These are phyloP conservation scores for Eleusine indica DNA, from an alignment of 176 grass and related monocot genomes.

Conservation along the genomic window DNA sequence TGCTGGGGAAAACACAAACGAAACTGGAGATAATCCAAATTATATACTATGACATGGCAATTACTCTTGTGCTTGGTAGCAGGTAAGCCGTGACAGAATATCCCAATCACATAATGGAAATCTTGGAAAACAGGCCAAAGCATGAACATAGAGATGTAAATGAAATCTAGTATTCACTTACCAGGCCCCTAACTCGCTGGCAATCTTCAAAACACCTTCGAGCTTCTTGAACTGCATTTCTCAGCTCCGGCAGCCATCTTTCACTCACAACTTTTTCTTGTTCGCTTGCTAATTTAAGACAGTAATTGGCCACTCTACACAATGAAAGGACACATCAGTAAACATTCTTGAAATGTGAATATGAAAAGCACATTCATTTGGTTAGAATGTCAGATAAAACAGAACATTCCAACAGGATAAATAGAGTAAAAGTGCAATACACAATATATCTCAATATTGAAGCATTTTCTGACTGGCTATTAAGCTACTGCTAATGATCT, in stretches of 20 bases:
- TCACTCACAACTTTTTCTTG: conserved; percentile 85
- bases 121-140: not conserved
- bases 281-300: conserved; percentile 87
- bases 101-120: not conserved
- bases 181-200: conserved; percentile 78
- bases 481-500: not conserved
- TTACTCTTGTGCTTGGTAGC: not conserved
- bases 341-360: conserved; percentile 22
- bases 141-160: not conserved
- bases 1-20: not conserved
- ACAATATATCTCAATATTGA: not conserved
- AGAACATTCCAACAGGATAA: not conserved
- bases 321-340: conserved; percentile 28
- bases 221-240: conserved; percentile 78
- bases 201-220: conserved; percentile 82
- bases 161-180: conserved; percentile 42
- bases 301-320: conserved; percentile 92
- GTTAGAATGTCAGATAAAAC: not conserved
- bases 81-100: not conserved
- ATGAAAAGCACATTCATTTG: conserved; percentile 1
- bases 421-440: not conserved
- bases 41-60: not conserved
- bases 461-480: conserved; percentile 15
- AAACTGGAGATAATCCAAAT: not conserved
- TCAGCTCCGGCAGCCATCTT: conserved; percentile 84